Evolutionary conservation across 768 basidiomycete species (phyloP).

Genomic region (Pholiota conissans): DNA sequence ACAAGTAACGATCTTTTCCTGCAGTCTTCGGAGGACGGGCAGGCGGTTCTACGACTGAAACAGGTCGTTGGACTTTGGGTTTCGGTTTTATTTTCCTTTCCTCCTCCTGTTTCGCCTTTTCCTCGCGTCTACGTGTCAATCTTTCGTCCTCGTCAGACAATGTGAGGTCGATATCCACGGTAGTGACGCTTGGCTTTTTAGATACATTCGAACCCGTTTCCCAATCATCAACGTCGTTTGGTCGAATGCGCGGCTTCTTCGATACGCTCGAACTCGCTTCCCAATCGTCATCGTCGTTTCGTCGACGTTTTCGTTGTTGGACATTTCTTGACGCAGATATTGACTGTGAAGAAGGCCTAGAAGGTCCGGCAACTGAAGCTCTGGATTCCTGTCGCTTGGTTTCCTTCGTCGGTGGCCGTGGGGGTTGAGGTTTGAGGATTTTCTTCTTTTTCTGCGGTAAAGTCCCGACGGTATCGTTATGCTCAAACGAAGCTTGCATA

Average conservation of each 20-base stretch:
- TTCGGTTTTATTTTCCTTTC: not conserved
- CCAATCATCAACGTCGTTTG: not conserved
- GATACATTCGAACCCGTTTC: not conserved
- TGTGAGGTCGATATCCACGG: not conserved
- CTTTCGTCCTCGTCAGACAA: not conserved
- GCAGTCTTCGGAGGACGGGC: not conserved
- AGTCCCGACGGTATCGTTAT: conserved; percentile 15
- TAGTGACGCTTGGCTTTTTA: not conserved
- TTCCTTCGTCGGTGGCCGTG: not conserved
- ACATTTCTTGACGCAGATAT: not conserved
- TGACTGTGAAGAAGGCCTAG: not conserved
- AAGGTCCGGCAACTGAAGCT: not conserved
- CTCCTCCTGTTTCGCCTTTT: not conserved
- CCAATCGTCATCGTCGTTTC: not conserved
- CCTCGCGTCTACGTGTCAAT: not conserved
- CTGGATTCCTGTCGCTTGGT: not conserved
- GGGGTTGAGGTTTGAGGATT: not conserved
- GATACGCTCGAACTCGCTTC: not conserved
- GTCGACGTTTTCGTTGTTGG: not conserved
- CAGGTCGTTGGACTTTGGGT: not conserved
- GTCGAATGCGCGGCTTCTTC: not conserved
- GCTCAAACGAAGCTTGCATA: conserved; percentile 11
- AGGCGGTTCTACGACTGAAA: no score
- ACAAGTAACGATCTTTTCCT: not conserved
- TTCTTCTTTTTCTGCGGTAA: not conserved